These are phyloP conservation scores for Salix purpurea DNA, from an alignment of 345 rosid genomes.

Conservation along the genomic window DNA sequence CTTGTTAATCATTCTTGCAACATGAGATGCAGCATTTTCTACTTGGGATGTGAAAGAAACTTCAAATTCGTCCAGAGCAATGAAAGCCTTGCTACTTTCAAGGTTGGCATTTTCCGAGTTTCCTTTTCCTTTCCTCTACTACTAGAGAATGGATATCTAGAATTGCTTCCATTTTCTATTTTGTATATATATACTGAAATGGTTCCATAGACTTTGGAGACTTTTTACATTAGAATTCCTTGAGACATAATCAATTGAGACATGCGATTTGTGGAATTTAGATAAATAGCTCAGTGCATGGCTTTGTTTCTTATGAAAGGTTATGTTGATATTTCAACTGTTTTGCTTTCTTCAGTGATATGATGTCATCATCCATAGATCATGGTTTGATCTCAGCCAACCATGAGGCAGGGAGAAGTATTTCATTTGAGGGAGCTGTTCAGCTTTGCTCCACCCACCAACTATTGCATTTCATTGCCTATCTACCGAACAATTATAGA, in stretches of 20 bases:
- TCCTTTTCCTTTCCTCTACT: background rate
- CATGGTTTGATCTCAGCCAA: background rate
- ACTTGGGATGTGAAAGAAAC: background rate
- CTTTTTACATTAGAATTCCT: background rate
- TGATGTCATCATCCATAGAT: background rate
- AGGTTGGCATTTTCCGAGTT: background rate
- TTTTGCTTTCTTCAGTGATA: background rate
- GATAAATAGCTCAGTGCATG: background rate
- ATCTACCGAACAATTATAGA: background rate
- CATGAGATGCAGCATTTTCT: background rate
- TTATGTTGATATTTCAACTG: too few relatives aligned
- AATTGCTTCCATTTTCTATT: background rate
- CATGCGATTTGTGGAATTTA: background rate
- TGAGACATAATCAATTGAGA: background rate
- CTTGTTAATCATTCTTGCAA: background rate
- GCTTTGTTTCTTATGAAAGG: background rate
- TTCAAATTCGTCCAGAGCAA: background rate
- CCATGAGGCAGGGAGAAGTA: too few relatives aligned
- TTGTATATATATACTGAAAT: background rate
- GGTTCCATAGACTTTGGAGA: background rate
- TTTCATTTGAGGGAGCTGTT: background rate
- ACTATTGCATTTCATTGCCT: constrained; percentile 1
- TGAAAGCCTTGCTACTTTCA: background rate
- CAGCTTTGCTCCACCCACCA: constrained; percentile 1
- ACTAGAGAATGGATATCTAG: background rate